Base-by-base conservation (phyloP, 1,284 basidiomycete species). In the Somion occarium region DNA sequence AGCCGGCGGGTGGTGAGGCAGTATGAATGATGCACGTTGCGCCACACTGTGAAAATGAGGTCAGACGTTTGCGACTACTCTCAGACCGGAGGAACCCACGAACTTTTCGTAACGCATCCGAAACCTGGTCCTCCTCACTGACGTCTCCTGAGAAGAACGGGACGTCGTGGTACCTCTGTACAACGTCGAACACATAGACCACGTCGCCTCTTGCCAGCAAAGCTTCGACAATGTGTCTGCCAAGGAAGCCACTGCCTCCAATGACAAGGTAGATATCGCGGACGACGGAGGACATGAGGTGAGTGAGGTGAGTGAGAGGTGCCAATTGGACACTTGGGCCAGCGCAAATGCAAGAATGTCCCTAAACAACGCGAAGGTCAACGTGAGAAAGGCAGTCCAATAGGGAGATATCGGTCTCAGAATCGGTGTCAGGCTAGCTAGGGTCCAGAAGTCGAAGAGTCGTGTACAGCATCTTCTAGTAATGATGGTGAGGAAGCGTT, bases 21-120 rank as follows among this genome's bases (percentile, higher is more conserved):
- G 95, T 98, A 69, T 99, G 96, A 60, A 98, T 94, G 54, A 98
- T 89, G 59, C 88, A 88, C 1, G 89, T 92, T 38, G 91, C 79
- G 45, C 83, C 82, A 56, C 85, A 86, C 89, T 93, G 59, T 20
- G 46, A 13, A 25, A 7, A 26, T 23, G 27, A 11, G n/a, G 41
- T 26, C 20, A 44, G 15, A 22, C 18, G 23, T 30, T 38, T 23
- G 23, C 51, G 20, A 38, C 22, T 52, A 49, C 56, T 50, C 25
- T 49, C 38, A 26, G 44, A 49, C n/a, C 38, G n/a, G 48, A 48
- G 9, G 51, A 22, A 38, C 11, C 49, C 15, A 34, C 30, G 15
- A 34, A 88, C 91, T 76, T 88, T 89, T 61, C 73, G 73, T 49
- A 97, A 68, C 12, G 89, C 91, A 53, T 80, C 74, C 3, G 80